Conservation (phyloP, 2,329 filamentous ascomycete species). For the Cercospora janseana region DNA sequence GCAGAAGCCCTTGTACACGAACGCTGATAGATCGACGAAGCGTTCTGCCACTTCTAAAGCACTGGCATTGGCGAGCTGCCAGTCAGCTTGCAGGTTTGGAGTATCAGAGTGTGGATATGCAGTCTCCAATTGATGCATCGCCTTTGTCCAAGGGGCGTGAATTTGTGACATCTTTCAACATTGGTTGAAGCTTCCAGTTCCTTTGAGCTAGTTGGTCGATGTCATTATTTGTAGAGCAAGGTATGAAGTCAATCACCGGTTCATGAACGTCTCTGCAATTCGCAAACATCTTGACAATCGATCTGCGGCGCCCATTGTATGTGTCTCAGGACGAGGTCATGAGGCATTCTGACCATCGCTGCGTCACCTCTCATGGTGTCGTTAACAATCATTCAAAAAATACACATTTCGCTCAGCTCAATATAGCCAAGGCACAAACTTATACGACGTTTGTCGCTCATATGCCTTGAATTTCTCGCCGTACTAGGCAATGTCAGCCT, state of each 20-base stretch:
- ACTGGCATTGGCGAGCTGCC: slow-evolving; percentile 1
- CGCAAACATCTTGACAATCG: no score
- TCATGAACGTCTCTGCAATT: not conserved
- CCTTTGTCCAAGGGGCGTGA: slow-evolving; percentile 5
- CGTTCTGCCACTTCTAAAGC: slow-evolving; percentile 14
- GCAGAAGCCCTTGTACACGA: slow-evolving; percentile 20
- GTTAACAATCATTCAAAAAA: not conserved
- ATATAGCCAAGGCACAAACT: slow-evolving; percentile 39
- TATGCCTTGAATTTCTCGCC: slow-evolving; percentile 41
- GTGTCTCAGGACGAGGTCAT: no score
- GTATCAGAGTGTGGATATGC: slow-evolving; percentile 8
- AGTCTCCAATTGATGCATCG: not conserved
- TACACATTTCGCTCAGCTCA: slow-evolving; percentile 1
- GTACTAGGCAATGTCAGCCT: slow-evolving; percentile 34
- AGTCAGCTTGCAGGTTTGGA: not conserved
- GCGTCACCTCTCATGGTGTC: not conserved
- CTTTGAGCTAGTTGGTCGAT: no score
- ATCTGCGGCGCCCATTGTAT: no score
- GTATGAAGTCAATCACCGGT: no score
- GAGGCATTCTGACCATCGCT: not conserved
- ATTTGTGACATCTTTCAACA: not conserved
- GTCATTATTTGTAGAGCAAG: no score
- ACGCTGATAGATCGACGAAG: slow-evolving; percentile 17
- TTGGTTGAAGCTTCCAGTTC: no score
- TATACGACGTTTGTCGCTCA: slow-evolving; percentile 42